Conservation (phyloP, 208 protist species). For the Wallacemonas collosoma region DNA sequence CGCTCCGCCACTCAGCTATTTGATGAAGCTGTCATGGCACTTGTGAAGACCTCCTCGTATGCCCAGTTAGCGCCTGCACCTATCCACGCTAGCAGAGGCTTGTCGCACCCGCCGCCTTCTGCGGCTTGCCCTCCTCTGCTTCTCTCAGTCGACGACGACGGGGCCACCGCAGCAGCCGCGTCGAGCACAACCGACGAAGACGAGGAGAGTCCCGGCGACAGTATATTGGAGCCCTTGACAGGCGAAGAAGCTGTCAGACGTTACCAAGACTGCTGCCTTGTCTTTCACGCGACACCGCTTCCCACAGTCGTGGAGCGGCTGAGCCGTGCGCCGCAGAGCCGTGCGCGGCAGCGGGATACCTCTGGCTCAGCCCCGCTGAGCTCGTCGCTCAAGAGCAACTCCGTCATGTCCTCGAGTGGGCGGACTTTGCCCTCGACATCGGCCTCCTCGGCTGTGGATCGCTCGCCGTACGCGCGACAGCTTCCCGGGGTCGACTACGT, state of each 20-base stretch:
- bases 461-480: background rate
- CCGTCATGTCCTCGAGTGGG: conserved; percentile 2
- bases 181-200: too few relatives aligned
- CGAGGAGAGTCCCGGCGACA: background rate
- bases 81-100: background rate
- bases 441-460: background rate
- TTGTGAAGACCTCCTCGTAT: conserved; percentile 3
- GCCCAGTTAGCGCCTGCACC: background rate
- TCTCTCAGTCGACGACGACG: too few relatives aligned
- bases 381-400: conserved; percentile 2
- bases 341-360: background rate
- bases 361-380: background rate
- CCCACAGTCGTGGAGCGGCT: conserved; percentile 4
- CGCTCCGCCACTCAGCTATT: background rate
- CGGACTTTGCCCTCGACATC: background rate
- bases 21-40: background rate
- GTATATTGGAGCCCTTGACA: background rate
- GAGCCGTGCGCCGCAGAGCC: background rate
- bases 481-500: conserved; percentile 3
- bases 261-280: background rate
- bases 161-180: too few relatives aligned
- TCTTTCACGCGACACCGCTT: background rate
- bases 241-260: background rate
- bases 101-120: background rate
- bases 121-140: too few relatives aligned